Evolutionary conservation across 1,139 yeast genomes (phyloP).

Genomic region (Tardiomyces digboiensis): DNA sequence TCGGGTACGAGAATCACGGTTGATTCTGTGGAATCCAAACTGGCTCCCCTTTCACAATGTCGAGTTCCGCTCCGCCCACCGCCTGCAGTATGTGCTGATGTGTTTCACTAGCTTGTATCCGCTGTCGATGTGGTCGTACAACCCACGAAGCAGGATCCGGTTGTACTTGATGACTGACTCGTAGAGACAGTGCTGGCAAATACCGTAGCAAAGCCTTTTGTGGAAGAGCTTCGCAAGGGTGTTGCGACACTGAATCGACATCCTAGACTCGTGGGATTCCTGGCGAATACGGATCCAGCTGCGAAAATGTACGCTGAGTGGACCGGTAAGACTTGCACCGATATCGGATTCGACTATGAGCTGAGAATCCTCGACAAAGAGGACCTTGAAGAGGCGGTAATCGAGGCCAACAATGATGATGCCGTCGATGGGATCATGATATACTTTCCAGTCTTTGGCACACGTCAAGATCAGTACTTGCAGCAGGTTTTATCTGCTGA

Average conservation of each 20-base stretch:
- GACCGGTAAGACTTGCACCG: slow-evolving; percentile 88
- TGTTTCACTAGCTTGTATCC: not conserved
- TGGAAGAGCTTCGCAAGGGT: slow-evolving; percentile 57
- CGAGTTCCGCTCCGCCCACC: not conserved
- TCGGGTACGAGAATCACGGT: too few species aligned
- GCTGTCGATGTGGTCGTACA: not conserved
- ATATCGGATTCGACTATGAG: slow-evolving; percentile 79
- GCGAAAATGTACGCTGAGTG: slow-evolving; percentile 92
- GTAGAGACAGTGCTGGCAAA: slow-evolving; percentile 79
- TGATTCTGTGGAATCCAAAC: too few species aligned
- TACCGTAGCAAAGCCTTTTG: slow-evolving; percentile 72
- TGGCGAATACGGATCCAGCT: slow-evolving; percentile 92
- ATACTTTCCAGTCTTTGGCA: slow-evolving; percentile 97
- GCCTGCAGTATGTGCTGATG: not conserved
- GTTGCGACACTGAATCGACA: slow-evolving; percentile 40
- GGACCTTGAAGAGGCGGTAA: slow-evolving; percentile 71
- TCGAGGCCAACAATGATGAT: slow-evolving; percentile 72
- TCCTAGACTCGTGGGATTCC: slow-evolving; percentile 81
- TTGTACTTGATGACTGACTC: not conserved
- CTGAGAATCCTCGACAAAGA: slow-evolving; percentile 67
- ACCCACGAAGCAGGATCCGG: not conserved
- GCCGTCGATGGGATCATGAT: slow-evolving; percentile 89
- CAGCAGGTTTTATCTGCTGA: slow-evolving; percentile 83
- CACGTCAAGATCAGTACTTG: slow-evolving; percentile 87
- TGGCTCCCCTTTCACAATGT: not conserved